Percentiles rank a stretch among this genome's conserved stretches.
phyloP scores from a whole-genome alignment of 768 basidiomycete species.

The Stropharia rugosoannulata region DNA sequence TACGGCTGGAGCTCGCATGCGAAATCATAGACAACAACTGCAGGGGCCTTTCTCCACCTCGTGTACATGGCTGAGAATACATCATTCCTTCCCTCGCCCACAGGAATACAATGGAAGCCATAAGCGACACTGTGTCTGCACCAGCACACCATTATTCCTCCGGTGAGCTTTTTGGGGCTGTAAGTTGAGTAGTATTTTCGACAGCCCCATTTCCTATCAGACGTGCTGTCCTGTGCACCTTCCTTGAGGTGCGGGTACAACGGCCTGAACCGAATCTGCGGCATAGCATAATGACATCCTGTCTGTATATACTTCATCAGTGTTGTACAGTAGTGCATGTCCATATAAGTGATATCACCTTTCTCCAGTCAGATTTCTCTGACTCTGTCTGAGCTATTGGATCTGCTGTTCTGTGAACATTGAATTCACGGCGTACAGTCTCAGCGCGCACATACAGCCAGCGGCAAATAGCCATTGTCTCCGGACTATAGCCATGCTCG shows the following conservation, averaged over 20 bases:
- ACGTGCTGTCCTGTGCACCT: background rate
- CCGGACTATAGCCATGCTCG: background rate
- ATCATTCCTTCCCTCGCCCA: conserved; percentile 36
- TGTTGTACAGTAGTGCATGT: too few species aligned
- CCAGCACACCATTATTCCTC: conserved; percentile 30
- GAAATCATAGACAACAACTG: conserved; percentile 18
- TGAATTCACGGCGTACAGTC: background rate
- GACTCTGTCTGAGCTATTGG: background rate
- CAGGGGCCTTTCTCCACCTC: conserved; percentile 26
- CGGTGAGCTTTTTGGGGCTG: conserved; percentile 22
- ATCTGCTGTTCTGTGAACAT: background rate
- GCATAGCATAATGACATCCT: background rate
- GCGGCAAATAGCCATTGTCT: background rate
- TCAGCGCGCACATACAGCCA: background rate
- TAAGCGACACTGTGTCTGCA: conserved; percentile 31
- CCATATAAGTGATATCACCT: background rate
- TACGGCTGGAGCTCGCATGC: conserved; percentile 25
- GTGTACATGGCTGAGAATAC: conserved; percentile 36
- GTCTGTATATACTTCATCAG: too few species aligned
- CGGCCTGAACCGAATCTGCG: background rate
- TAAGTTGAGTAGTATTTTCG: conserved; percentile 27
- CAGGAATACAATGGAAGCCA: conserved; percentile 35
- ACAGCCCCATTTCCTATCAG: background rate
- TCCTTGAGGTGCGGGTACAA: background rate
- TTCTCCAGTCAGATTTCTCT: background rate